Evolutionary conservation across 2,329 filamentous ascomycete species (phyloP).

Genomic region (Hypoxylon sp.): DNA sequence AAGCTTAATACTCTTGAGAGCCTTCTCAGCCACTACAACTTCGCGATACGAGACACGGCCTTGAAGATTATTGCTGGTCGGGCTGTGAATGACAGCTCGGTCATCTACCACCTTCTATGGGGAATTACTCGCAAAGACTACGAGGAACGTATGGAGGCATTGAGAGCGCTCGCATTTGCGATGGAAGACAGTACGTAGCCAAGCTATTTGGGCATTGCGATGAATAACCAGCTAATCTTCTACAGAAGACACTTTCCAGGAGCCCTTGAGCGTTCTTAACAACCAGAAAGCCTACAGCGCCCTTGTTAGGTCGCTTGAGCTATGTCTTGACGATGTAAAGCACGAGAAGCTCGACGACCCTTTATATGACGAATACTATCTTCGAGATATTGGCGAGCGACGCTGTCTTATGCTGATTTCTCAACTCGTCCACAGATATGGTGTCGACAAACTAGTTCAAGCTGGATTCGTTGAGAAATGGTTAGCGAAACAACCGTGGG

Average conservation of each 20-base stretch:
- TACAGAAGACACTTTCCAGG: conserved; percentile 52
- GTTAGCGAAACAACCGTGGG: conserved; percentile 82
- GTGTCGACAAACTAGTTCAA: conserved; percentile 70
- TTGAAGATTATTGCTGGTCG: conserved; percentile 71
- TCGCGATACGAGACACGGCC: conserved; percentile 78
- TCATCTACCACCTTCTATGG: conserved; percentile 67
- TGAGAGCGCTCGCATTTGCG: conserved; percentile 70
- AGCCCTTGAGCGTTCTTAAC: conserved; percentile 65
- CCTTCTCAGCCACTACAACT: conserved; percentile 79
- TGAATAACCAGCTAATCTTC: conserved; percentile 53
- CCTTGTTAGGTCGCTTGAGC: conserved; percentile 72
- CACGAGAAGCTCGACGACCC: conserved; percentile 68
- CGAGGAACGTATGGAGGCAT: conserved; percentile 69
- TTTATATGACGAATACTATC: conserved; percentile 73
- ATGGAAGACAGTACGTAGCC: conserved; percentile 63
- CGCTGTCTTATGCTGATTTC: conserved; percentile 71
- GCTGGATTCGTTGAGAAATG: conserved; percentile 79
- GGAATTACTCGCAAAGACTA: conserved; percentile 73
- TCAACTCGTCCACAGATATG: conserved; percentile 73
- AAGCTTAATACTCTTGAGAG: conserved; percentile 76
- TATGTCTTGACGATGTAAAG: conserved; percentile 66
- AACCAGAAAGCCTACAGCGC: conserved; percentile 68
- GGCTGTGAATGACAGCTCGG: conserved; percentile 70
- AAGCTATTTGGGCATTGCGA: conserved; percentile 43
- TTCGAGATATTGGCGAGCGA: conserved; percentile 74